Evolutionary conservation across 352 stramenopile species (phyloP), one percentile per base, ranked within the genome.

Genomic region (Globisporangium abappressorium): DNA sequence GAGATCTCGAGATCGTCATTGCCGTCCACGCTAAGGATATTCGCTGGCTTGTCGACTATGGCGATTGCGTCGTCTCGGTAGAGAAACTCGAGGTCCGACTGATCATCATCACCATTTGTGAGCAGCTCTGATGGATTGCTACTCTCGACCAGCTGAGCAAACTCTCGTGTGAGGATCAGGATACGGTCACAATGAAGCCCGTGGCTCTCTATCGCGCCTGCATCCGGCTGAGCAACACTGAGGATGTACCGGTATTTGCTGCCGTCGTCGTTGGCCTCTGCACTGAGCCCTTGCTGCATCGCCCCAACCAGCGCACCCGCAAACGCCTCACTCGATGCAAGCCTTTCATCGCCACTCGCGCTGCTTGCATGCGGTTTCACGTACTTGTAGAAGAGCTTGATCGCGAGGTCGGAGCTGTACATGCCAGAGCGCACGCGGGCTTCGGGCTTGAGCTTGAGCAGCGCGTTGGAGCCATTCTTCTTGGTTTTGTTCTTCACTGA

Each of bases 31-130:
- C 77, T 92, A 34, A 86, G 68, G 46, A 91, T 55, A 38, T 84
- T 80, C 1, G 76, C 62, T 0, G 81, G 81, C 18, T 94, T 94
- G 57, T 90, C 57, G 15, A 94, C 74, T 5, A 92, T 82, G 12
- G 82, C 59, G 49, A 93, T 60, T 1, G 73, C 66, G 34, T 87
- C 78, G 53, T 92, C 85, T 34, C 62, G 70, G 70, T 82, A 85
- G 14, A 91, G 26, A n/a, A 90, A 72, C 0, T 30, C 5, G 1
- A 65, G 72, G 41, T 55, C 69, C 15, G 56, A 65, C 38, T 67
- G 54, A 11, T 20, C 62, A 51, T 36, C 18, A 24, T n/a, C 18
- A n/a, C 9, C 43, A 2, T 51, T 34, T 56, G 26, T 5, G 2
- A 59, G 28, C 28, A 59, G 28, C 20, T 59, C 54, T 68, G 41